Percentiles rank a stretch among this genome's conserved stretches.
phyloP scores from a whole-genome alignment of 768 basidiomycete species.

The Phanerochaete sordida region DNA sequence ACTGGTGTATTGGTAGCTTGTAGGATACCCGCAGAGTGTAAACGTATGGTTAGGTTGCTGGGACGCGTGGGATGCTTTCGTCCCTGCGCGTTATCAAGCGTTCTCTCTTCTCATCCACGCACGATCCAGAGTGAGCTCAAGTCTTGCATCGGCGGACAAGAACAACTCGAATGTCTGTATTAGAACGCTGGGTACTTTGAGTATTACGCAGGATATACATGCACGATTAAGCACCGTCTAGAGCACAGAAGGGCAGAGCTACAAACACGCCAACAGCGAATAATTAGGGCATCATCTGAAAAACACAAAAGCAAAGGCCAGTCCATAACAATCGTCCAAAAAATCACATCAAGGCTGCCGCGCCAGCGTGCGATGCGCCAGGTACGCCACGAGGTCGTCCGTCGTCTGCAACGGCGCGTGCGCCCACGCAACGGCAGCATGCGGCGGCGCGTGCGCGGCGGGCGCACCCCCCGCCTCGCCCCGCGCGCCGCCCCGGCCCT shows the following conservation, averaged over 20 bases:
- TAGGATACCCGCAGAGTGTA: background rate
- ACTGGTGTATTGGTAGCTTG: background rate
- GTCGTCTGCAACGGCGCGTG: constrained; percentile 17
- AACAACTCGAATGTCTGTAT: background rate
- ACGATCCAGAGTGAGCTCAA: too few relatives aligned
- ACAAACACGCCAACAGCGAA: background rate
- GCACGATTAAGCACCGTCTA: background rate
- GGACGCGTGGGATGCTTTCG: too few relatives aligned
- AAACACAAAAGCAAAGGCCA: background rate
- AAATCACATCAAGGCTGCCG: constrained; percentile 8
- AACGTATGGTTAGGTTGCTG: too few relatives aligned
- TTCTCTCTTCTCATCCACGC: too few relatives aligned
- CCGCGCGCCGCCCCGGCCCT: too few relatives aligned
- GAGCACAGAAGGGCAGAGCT: background rate
- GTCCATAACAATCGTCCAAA: background rate
- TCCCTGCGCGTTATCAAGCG: too few relatives aligned
- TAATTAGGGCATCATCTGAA: background rate
- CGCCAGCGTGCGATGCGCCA: constrained; percentile 22
- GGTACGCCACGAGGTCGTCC: constrained; percentile 20
- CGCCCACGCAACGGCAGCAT: background rate
- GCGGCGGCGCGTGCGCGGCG: background rate
- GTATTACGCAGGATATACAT: background rate
- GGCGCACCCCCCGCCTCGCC: too few relatives aligned
- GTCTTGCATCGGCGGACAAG: too few relatives aligned
- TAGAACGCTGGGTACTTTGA: background rate